A percentile compares a stretch with the other conserved stretches of the same genome.
phyloP scores from a whole-genome alignment of 371 early-diverging fungal genomes.

The Rhizopus arrhizus region DNA sequence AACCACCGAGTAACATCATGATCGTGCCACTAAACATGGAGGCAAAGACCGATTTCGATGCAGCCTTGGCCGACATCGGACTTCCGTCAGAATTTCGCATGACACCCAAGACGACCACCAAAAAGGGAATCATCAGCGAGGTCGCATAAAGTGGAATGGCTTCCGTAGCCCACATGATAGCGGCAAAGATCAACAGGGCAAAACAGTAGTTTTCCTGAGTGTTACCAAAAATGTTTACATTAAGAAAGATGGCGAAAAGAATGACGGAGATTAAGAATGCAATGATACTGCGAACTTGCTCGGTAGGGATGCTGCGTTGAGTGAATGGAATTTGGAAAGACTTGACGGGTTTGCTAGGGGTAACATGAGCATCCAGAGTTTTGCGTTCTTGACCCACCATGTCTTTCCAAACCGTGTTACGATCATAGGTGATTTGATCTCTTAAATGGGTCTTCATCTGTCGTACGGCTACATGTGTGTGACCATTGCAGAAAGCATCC shows the following conservation, averaged over 20 bases:
- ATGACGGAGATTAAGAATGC: conserved; percentile 51
- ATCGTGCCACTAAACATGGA: conserved; percentile 96
- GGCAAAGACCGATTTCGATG: conserved; percentile 80
- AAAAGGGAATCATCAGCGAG: conserved; percentile 74
- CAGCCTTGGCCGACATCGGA: conserved; percentile 66
- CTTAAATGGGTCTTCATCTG: conserved; percentile 71
- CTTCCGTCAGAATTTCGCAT: conserved; percentile 58
- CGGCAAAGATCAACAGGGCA: conserved; percentile 65
- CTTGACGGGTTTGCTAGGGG: conserved; percentile 48
- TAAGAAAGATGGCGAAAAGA: conserved; percentile 60
- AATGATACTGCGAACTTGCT: conserved; percentile 29
- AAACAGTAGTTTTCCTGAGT: conserved; percentile 68
- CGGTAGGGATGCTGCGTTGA: conserved; percentile 20
- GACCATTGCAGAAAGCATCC: conserved; percentile 58
- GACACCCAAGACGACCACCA: conserved; percentile 74
- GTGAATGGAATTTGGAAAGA: conserved; percentile 48
- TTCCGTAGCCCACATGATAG: conserved; percentile 76
- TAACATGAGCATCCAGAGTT: conserved; percentile 51
- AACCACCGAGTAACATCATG: conserved; percentile 95
- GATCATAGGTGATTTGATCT: conserved; percentile 77
- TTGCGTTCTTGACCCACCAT: conserved; percentile 77
- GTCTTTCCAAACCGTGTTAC: conserved; percentile 84
- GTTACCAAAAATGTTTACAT: conserved; percentile 59
- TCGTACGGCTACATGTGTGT: conserved; percentile 54
- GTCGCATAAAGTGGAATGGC: conserved; percentile 86